phyloP scores from a whole-genome alignment of 164 flowering plant species.

The Annona squamosa region DNA sequence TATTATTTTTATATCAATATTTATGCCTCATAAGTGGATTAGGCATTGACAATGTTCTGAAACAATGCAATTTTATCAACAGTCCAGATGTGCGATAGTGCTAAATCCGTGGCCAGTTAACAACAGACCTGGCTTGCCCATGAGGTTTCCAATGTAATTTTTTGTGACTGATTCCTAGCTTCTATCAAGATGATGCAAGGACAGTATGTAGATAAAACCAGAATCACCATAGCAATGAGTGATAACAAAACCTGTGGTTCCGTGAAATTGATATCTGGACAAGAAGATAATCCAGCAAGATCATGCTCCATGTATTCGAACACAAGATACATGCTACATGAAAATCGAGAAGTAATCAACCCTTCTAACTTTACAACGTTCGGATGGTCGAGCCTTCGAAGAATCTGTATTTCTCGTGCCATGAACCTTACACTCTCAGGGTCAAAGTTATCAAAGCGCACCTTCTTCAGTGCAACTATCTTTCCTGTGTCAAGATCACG shows the following conservation, averaged over 20 bases:
- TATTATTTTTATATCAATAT: not conserved
- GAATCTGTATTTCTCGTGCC: conserved; percentile 86
- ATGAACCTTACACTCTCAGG: conserved; percentile 91
- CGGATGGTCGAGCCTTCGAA: conserved; percentile 84
- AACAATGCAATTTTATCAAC: not conserved
- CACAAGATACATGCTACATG: conserved; percentile 80
- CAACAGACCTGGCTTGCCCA: not conserved
- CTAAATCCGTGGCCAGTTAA: not conserved
- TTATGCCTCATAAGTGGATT: not conserved
- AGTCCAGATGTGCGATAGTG: not conserved
- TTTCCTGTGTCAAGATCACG: conserved; percentile 62
- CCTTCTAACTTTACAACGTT: conserved; percentile 84
- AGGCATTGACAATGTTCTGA: not conserved
- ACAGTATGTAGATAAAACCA: not conserved
- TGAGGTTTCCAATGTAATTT: not conserved
- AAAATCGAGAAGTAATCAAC: conserved; percentile 61
- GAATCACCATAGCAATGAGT: not conserved
- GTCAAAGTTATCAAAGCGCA: conserved; percentile 76
- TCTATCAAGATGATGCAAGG: not conserved
- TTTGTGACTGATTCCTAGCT: not conserved
- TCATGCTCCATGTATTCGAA: conserved; percentile 99
- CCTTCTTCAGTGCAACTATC: conserved; percentile 80
- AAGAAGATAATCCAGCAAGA: conserved; percentile 67
- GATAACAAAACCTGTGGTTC: conserved; percentile 68
- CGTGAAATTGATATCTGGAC: conserved; percentile 67